phyloP scores from a whole-genome alignment of 805 yeast species.

The Saccharomycopsis guyanensis region DNA sequence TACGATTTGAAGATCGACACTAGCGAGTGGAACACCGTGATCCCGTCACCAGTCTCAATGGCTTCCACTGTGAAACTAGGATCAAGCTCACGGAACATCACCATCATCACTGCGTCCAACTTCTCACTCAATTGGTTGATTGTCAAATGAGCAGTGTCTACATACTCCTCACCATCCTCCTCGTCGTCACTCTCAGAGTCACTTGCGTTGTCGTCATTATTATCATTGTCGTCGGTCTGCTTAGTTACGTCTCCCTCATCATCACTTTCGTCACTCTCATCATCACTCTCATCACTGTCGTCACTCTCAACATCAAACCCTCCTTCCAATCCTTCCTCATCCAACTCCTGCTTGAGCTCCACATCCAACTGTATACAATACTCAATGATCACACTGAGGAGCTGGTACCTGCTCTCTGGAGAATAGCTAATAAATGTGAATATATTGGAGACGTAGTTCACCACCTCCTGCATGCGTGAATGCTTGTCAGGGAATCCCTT shows the following conservation, averaged over 20 bases:
- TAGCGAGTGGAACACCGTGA: constrained; percentile 62
- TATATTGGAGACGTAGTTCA: constrained; percentile 60
- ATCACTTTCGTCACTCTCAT: constrained; percentile 28
- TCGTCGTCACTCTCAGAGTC: constrained; percentile 25
- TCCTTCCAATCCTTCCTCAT: constrained; percentile 73
- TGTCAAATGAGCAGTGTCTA: constrained; percentile 40
- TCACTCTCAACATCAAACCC: constrained; percentile 48
- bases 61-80: constrained; percentile 42
- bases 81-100: constrained; percentile 46
- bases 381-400: constrained; percentile 79
- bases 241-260: constrained; percentile 29
- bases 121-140: constrained; percentile 51
- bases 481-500: constrained; percentile 75
- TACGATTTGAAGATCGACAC: constrained; percentile 73
- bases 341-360: constrained; percentile 81
- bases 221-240: constrained; percentile 28
- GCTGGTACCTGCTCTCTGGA: constrained; percentile 60
- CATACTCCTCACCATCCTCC: constrained; percentile 40
- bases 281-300: constrained; percentile 30
- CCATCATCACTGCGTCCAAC: constrained; percentile 59
- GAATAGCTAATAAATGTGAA: constrained; percentile 58
- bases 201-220: constrained; percentile 26
- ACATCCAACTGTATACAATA: constrained; percentile 82
- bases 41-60: constrained; percentile 54
- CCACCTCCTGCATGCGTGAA: constrained; percentile 43